Percentiles rank a stretch among this genome's conserved stretches.
Conservation (phyloP, 2,329 filamentous ascomycete species). For the Verticillium albo-atrum region DNA sequence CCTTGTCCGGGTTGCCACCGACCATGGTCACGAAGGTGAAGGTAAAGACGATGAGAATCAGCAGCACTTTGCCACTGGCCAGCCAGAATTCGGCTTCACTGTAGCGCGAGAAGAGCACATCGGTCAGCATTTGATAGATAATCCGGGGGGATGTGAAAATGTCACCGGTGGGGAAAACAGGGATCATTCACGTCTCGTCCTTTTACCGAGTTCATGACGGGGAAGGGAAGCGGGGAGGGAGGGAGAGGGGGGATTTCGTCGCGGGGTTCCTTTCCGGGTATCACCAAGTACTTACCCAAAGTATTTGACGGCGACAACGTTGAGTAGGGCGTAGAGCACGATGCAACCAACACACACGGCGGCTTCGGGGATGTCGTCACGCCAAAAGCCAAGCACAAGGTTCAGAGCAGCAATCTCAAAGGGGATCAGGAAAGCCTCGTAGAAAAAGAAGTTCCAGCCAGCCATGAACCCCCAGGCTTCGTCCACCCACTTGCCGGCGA, state of each 20-base stretch:
- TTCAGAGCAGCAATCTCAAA: constrained; percentile 39
- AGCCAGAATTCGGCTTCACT: constrained; percentile 72
- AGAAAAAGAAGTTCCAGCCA: constrained; percentile 41
- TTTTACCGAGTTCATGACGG: not conserved
- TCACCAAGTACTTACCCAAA: constrained; percentile 3
- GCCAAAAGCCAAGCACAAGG: constrained; percentile 15
- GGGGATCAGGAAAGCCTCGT: constrained; percentile 37
- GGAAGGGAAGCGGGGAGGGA: no score
- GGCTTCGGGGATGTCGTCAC: constrained; percentile 9
- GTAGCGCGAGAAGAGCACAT: constrained; percentile 48
- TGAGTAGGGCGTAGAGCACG: constrained; percentile 19
- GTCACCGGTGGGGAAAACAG: not conserved
- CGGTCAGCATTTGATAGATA: not conserved
- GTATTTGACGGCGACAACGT: constrained; percentile 18
- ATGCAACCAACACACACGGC: constrained; percentile 8
- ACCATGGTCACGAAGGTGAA: constrained; percentile 81
- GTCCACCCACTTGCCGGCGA: constrained; percentile 62
- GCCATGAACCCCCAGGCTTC: constrained; percentile 57
- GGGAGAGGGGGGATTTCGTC: not conserved
- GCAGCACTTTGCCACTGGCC: constrained; percentile 56
- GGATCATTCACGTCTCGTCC: not conserved
- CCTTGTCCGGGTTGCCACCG: constrained; percentile 67
- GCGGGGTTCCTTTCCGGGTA: not conserved
- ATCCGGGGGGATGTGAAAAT: not conserved
- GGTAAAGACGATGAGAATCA: constrained; percentile 62